Conservation (phyloP, 306 rosid genomes). For the Cicer bijugum region DNA sequence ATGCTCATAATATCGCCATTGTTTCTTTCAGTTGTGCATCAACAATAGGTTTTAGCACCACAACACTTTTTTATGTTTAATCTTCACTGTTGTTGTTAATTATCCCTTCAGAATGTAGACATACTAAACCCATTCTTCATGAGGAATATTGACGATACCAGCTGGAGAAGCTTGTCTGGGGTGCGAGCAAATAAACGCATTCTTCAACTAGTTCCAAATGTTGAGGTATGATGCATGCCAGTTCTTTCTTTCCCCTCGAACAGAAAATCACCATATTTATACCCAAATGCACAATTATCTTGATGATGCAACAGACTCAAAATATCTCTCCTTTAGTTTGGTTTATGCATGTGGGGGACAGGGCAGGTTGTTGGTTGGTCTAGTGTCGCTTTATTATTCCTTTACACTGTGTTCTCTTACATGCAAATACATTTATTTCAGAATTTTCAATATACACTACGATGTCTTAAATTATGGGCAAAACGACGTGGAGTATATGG, state of each 20-base stretch:
- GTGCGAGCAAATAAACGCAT: constrained; percentile 55
- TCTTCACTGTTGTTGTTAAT: constrained; percentile 7
- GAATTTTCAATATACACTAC: constrained; percentile 54
- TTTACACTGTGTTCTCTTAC: too few species aligned
- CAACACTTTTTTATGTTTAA: neutral
- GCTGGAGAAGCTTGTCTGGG: constrained; percentile 65
- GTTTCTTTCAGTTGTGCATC: constrained; percentile 9
- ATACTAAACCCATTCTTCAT: constrained; percentile 52
- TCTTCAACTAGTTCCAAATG: constrained; percentile 54
- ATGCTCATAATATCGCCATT: too few species aligned
- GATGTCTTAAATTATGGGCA: constrained; percentile 62
- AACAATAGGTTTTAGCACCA: neutral
- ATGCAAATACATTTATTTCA: constrained; percentile 38
- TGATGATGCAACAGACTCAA: neutral
- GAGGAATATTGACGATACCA: constrained; percentile 52
- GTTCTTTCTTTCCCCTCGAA: neutral
- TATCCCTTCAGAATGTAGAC: constrained; percentile 50
- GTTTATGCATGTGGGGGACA: too few species aligned
- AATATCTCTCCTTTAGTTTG: too few species aligned
- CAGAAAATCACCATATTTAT: constrained; percentile 6
- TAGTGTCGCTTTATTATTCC: too few species aligned
- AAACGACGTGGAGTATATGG: constrained; percentile 64
- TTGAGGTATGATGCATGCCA: constrained; percentile 50
- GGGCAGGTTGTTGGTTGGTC: too few species aligned
- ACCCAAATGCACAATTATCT: neutral